phyloP scores from a whole-genome alignment of 371 early-diverging fungal genomes.

The Vairimorpha apis region DNA sequence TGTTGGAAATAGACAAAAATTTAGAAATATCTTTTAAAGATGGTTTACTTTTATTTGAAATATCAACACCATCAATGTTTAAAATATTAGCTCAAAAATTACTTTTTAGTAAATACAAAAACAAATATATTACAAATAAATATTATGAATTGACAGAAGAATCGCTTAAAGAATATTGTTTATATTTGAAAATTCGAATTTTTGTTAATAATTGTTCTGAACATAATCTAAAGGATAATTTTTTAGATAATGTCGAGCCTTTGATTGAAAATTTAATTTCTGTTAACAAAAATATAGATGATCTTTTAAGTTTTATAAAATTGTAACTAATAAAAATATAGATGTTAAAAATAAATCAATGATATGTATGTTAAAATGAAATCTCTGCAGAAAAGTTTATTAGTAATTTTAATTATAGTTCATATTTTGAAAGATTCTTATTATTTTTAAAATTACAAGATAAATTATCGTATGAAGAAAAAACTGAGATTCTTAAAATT shows the following conservation, averaged over 20 bases:
- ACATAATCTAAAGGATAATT: too few relatives aligned
- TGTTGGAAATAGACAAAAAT: slow-evolving; percentile 38
- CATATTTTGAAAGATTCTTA: slow-evolving; percentile 50
- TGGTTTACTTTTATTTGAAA: slow-evolving; percentile 21
- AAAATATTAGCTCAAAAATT: slow-evolving; percentile 16
- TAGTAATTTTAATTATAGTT: slow-evolving; percentile 23
- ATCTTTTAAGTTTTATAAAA: slow-evolving; percentile 48
- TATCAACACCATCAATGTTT: slow-evolving; percentile 14
- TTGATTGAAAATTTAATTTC: slow-evolving; percentile 38
- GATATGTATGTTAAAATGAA: slow-evolving; percentile 29
- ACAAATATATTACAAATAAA: slow-evolving; percentile 31
- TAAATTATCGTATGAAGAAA: slow-evolving; percentile 12
- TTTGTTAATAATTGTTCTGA: too few relatives aligned
- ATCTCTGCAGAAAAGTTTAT: slow-evolving; percentile 37
- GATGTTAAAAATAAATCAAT: background rate
- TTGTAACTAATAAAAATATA: slow-evolving; percentile 10
- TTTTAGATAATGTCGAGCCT: slow-evolving; percentile 25
- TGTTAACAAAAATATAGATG: slow-evolving; percentile 43
- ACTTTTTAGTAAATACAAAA: background rate
- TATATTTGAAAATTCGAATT: slow-evolving; percentile 47
- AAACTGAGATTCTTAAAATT: slow-evolving; percentile 34
- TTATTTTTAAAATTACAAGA: slow-evolving; percentile 44
- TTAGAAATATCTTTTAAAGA: slow-evolving; percentile 29
- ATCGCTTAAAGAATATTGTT: slow-evolving; percentile 14
- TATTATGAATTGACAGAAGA: slow-evolving; percentile 17